Conservation (phyloP, 345 rosid genomes). For the Syzygium jambos region DNA sequence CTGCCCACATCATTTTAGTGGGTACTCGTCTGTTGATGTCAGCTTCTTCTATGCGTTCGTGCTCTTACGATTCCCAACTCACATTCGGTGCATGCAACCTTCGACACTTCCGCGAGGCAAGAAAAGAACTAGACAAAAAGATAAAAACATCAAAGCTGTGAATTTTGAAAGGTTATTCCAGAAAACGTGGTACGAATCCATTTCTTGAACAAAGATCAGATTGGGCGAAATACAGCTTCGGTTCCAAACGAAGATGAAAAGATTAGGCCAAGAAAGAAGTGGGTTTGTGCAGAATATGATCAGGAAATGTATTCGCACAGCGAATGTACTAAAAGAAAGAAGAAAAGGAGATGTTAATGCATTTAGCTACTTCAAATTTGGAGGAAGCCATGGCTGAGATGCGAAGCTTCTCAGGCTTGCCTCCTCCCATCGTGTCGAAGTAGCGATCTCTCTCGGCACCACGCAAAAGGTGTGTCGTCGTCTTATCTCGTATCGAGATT, state of each 20-base stretch:
- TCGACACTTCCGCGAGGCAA: neutral
- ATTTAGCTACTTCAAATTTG: slow-evolving; percentile 15
- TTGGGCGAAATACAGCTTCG: neutral
- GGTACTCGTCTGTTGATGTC: neutral
- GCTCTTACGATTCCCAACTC: neutral
- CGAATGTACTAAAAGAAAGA: neutral
- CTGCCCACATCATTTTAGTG: neutral
- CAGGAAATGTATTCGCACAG: neutral
- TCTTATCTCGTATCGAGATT: neutral
- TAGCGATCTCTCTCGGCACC: slow-evolving; percentile 3
- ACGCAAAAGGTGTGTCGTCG: slow-evolving; percentile 9
- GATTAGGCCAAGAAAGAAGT: neutral
- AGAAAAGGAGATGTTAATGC: neutral
- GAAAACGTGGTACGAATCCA: neutral
- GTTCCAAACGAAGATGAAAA: neutral
- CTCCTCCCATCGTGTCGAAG: slow-evolving; percentile 3
- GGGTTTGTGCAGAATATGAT: neutral
- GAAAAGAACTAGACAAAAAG: neutral
- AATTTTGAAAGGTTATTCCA: neutral
- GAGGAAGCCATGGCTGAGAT: slow-evolving; percentile 7
- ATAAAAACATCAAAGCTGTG: neutral
- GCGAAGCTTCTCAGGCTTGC: neutral
- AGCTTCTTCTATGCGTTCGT: neutral
- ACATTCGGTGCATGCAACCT: neutral
- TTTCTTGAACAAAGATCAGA: neutral